Conservation (phyloP, 768 basidiomycete species). For the Leccinum variicolor region DNA sequence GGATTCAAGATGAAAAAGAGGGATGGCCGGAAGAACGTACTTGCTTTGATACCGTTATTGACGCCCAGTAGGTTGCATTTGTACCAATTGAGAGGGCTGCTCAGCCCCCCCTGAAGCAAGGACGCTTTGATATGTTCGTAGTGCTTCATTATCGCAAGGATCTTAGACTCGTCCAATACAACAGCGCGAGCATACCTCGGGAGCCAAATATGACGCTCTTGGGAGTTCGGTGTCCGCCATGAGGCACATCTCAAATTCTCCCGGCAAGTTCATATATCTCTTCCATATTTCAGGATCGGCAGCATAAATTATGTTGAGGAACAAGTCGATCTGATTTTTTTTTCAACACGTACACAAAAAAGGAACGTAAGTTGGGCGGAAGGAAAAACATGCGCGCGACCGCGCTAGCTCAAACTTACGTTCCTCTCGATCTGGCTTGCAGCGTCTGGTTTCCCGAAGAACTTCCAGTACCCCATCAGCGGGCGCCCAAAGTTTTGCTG, state of each 20-base stretch:
- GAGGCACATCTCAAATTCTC: conserved; percentile 32
- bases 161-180: conserved; percentile 1
- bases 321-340: conserved; percentile 35
- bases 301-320: conserved; percentile 35
- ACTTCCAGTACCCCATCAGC: conserved; percentile 42
- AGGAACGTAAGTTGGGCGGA: not conserved
- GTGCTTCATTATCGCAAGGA: conserved; percentile 19
- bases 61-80: conserved; percentile 26
- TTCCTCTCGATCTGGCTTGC: conserved; percentile 32
- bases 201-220: conserved; percentile 31
- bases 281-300: conserved; percentile 34
- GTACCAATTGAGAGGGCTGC: conserved; percentile 39
- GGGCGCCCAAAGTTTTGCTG: conserved; percentile 34
- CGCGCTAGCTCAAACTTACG: conserved; percentile 20
- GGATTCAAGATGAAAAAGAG: not conserved
- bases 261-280: conserved; percentile 33
- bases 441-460: conserved; percentile 31
- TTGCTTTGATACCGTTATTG: conserved; percentile 26
- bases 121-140: conserved; percentile 26
- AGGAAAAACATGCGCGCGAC: not conserved
- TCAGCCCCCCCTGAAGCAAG: conserved; percentile 31
- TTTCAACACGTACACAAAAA: not conserved
- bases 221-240: conserved; percentile 19
- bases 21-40: conserved; percentile 14
- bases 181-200: conserved; percentile 24